These are phyloP conservation scores for Cladosporium oxysporum DNA, from an alignment of 2,329 filamentous ascomycete genomes.

Conservation along the genomic window DNA sequence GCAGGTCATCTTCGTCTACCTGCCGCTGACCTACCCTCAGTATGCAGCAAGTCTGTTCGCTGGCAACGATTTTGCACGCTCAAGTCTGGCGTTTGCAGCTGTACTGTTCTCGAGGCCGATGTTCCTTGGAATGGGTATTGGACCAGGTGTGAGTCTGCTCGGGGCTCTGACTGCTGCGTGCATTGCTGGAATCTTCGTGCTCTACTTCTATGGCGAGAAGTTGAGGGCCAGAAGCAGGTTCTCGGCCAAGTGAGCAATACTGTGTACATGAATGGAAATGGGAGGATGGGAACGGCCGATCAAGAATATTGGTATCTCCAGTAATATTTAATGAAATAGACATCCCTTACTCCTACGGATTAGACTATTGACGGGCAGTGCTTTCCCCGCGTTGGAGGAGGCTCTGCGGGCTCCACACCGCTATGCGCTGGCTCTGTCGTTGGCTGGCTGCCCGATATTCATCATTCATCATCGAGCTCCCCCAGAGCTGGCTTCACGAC, in stretches of 20 bases:
- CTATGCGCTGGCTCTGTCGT: not conserved
- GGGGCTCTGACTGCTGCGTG: conserved; percentile 47
- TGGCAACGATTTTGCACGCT: conserved; percentile 60
- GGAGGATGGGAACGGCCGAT: not conserved
- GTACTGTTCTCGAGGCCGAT: conserved; percentile 63
- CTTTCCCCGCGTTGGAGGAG: not conserved
- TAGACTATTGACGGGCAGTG: not conserved
- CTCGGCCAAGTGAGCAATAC: conserved; percentile 42
- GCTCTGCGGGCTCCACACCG: conserved; percentile 3
- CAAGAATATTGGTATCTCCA: not conserved
- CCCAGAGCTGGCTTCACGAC: conserved; percentile 2
- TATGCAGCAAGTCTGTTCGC: conserved; percentile 61
- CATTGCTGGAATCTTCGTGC: conserved; percentile 51
- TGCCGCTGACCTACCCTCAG: conserved; percentile 41
- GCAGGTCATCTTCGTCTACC: conserved; percentile 45
- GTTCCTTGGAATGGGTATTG: conserved; percentile 61
- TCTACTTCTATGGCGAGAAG: conserved; percentile 59
- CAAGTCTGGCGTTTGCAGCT: conserved; percentile 59
- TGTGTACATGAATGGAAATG: not conserved
- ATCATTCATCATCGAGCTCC: conserved; percentile 8
- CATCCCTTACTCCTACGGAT: not conserved
- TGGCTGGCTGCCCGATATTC: not conserved
- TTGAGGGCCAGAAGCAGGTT: conserved; percentile 61
- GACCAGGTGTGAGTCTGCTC: conserved; percentile 57
- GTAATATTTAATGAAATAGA: not conserved